Evolutionary conservation across 169 alveolate species (phyloP), one percentile per base, ranked within the genome.

Genomic region (Eimeria necatrix): DNA sequence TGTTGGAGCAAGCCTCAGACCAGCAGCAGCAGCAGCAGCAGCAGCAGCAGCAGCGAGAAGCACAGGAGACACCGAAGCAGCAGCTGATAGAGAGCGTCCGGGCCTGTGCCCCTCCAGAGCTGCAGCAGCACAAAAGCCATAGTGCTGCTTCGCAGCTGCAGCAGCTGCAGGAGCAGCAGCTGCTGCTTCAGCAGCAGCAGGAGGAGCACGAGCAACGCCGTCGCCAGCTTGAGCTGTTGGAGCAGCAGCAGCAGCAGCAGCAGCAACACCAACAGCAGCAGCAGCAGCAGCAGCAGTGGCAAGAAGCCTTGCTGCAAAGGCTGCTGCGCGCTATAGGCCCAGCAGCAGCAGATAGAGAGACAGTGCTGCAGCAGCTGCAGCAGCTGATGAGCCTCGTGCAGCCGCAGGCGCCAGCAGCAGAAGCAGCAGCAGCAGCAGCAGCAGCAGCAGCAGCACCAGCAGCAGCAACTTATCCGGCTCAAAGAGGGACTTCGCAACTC

Each of bases 341-440:
- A 4, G 61, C 56, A 48, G 61, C 86, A 48, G 52, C 86, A 18
- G 61, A 76, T 60, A 18, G 56, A 56, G 4, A 3, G 8, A 16
- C 6, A 14, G 4, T 76, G 61, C 48, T 76, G 86, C 86, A 76
- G 86, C 86, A 76, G 32, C 86, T 76, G 86, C 86, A 76, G 86
- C 64, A 76, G 26, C 61, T 76, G 32, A 48, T 46, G 86, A 48
- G 56, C 26, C 61, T 76, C 64, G 7, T 48, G 56, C 86, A 48
- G 26, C 86, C 61, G 3, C 52, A 12, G 20, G 4, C 56, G n/a
- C 61, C 56, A 48, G 46, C 61, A 26, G 61, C 86, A 76, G 86
- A 18, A 49, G 86, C 20, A 20, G 86, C 61, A 76, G 22, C 86
- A 32, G 41, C 61, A 46, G 41, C 61, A 46, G 52, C 86, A 9